Base-by-base conservation (phyloP, 139 green algal species). In the Chlamydomonas schloesseri region DNA sequence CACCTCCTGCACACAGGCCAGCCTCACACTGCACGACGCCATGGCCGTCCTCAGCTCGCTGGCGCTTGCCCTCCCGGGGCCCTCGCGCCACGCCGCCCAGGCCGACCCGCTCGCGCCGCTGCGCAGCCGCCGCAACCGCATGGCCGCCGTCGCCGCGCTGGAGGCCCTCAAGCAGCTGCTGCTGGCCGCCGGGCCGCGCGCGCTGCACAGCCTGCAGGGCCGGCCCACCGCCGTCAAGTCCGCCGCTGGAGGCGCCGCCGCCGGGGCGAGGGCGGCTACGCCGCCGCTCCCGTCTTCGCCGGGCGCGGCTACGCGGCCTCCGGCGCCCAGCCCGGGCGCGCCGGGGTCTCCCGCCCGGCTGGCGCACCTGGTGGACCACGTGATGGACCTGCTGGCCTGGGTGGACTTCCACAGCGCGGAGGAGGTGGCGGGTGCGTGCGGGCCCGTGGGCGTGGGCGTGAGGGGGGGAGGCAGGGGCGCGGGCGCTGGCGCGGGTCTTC, bases 361-460 rank as follows among this genome's bases (percentile, higher is more conserved):
- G 46, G 80, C 80, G 0, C 80, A 72, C 28, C 80, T 86, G 50
- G 68, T 86, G 33, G 80, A 86, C 31, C 68, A 77, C 67, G 67
- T 77, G 23, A 86, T 86, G 80, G 80, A 86, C 69, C 50, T 77
- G 33, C 28, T 86, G 47, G 64, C 80, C 47, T 86, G 80, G 80
- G 80, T 72, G 68, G 80, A 86, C 80, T 86, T 86, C 80, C 65
- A 72, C 36, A 84, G 78, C 78, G 78, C 78, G 23, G n/a, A 84
- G 64, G 78, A 84, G 78, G 78, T 74, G 64, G 42, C 64, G 18
- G 72, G 47, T 64, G 72, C 14, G 68, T 0, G n/a, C 1, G 26
- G 6, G 23, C 21, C 8, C 11, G 58, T 67, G 23, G 18, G 58
- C 15, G 53, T 58, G 53, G 13, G 53, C 15, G 53, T 58, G 53